Conservation (phyloP, 495 filamentous ascomycete species). For the Penicillium turbatum region DNA sequence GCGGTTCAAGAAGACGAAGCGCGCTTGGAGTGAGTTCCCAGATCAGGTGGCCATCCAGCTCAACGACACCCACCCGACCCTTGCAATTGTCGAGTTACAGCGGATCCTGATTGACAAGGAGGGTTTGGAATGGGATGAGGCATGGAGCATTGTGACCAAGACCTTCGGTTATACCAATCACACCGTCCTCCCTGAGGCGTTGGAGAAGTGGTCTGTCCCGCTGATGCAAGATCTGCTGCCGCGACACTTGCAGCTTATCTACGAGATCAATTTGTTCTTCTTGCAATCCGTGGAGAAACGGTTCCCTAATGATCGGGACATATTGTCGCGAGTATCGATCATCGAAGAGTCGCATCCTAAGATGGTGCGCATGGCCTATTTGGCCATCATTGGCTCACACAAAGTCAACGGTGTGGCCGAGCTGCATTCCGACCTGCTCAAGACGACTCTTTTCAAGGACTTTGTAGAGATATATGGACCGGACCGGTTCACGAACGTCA, state of each 20-base stretch:
- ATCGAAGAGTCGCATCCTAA: constrained; percentile 97
- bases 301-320: constrained; percentile 84
- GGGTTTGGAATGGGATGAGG: constrained; percentile 88
- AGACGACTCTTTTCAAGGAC: constrained; percentile 98
- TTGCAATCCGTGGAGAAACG: constrained; percentile 80
- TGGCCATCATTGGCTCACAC: constrained; percentile 95
- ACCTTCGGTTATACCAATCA: constrained; percentile 98
- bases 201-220: constrained; percentile 98
- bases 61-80: constrained; percentile 95
- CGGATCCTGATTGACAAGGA: constrained; percentile 88
- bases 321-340: constrained; percentile 82
- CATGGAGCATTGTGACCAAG: constrained; percentile 73
- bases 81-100: constrained; percentile 93
- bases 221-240: constrained; percentile 89
- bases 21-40: constrained; percentile 86
- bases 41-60: constrained; percentile 96
- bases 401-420: constrained; percentile 99
- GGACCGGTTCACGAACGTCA: constrained; percentile 98
- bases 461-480: constrained; percentile 91
- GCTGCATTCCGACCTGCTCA: constrained; percentile 93
- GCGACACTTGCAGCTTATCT: constrained; percentile 95
- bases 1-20: constrained; percentile 93
- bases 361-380: constrained; percentile 94
- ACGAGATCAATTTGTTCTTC: constrained; percentile 95
- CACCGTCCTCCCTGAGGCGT: constrained; percentile 91